Base-by-base conservation (phyloP, 2,329 filamentous ascomycete species). In the Penicillium thymicola region DNA sequence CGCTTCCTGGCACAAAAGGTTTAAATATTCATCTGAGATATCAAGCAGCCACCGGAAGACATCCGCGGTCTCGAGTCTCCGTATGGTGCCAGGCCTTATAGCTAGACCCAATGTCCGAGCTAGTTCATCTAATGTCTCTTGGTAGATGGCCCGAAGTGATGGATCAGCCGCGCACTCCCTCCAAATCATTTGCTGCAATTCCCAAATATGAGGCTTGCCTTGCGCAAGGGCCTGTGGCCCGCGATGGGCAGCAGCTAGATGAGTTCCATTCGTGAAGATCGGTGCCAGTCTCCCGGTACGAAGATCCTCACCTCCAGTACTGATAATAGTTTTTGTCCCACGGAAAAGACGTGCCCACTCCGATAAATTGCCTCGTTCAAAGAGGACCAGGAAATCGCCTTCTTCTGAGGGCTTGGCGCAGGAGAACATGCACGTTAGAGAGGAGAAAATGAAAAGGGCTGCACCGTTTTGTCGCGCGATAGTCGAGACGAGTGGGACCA, bases 281-380 rank as follows among this genome's bases (percentile, higher is more conserved):
- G 60, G 51, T 4, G 51, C 44, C 11, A 65, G 40, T 1, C 41
- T 48, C 8, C 64, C 61, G 0, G 36, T 53, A 9, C 28, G 30
- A 59, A 72, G 48, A 30, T 54, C 44, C 25, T 68, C 63, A 3
- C 62, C 51, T 7, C 68, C 65, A 0, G 65, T 64, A 16, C 70
- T 53, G 14, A 76, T 59, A 43, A 77, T 69, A 4, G 67, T 69
- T 23, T 65, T 66, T 16, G 71, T 70, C 9, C 75, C 75, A 42
- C 72, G 71, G 41, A 75, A 69, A 2, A 77, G 62, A 32, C 67
- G 55, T 0, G 76, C 62, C 76, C 76, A 78, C 36, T 75, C 69
- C 2, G 74, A 69, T 7, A 74, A 62, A 10, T 68, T 67, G 8
- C 65, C 68, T 18, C 73, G 59, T 16, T 69, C 65, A 36, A 73